phyloP scores from a whole-genome alignment of 805 yeast genomes.

The Cyberlindnera americana region DNA sequence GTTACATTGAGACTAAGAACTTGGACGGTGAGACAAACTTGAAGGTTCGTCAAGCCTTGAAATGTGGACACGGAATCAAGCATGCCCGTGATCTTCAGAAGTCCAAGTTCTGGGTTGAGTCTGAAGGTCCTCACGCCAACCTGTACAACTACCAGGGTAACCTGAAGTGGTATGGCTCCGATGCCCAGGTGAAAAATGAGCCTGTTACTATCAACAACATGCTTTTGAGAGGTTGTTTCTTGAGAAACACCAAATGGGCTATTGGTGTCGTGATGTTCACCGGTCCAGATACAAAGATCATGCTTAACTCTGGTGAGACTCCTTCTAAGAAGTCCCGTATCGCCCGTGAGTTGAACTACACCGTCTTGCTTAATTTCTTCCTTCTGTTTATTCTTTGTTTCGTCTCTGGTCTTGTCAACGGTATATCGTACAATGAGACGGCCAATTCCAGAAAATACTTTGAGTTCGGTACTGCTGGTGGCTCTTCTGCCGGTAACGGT shows the following conservation, averaged over 20 bases:
- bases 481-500: slow-evolving; percentile 64
- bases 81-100: slow-evolving; percentile 46
- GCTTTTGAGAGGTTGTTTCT: slow-evolving; percentile 69
- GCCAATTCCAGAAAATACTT: slow-evolving; percentile 55
- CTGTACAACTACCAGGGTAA: slow-evolving; percentile 76
- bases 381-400: slow-evolving; percentile 65
- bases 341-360: slow-evolving; percentile 65
- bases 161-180: slow-evolving; percentile 45
- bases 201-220: slow-evolving; percentile 67
- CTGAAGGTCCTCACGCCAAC: slow-evolving; percentile 82
- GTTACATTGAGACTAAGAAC: slow-evolving; percentile 75
- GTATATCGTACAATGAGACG: slow-evolving; percentile 50
- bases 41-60: slow-evolving; percentile 71
- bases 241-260: slow-evolving; percentile 82
- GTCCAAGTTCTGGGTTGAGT: slow-evolving; percentile 63
- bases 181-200: slow-evolving; percentile 45
- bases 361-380: slow-evolving; percentile 64
- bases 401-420: slow-evolving; percentile 67
- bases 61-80: slow-evolving; percentile 50
- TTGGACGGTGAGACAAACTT: slow-evolving; percentile 79
- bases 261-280: slow-evolving; percentile 74
- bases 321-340: slow-evolving; percentile 76
- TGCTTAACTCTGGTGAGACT: slow-evolving; percentile 76
- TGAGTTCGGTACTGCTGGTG: slow-evolving; percentile 69
- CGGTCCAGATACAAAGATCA: slow-evolving; percentile 76